Base-by-base conservation (phyloP, 345 rosid genomes). In the Salix koriyanagi region DNA sequence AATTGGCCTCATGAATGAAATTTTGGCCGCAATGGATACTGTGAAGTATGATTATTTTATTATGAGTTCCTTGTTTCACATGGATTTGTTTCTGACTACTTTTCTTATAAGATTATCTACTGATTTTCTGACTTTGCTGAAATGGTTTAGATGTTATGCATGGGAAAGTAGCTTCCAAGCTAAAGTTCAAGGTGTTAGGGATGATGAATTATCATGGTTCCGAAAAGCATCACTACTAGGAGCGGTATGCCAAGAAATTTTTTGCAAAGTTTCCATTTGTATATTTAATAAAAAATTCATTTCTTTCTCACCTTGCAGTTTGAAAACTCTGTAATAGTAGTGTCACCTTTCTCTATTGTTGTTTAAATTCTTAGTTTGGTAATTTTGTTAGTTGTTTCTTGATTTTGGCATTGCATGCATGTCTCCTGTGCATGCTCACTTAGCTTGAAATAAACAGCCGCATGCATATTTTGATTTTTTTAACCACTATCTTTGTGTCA, bases 11-110 rank as follows among this genome's bases (percentile, higher is more conserved):
- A 96, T 92, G 98, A 96, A 96, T 82, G 99, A 96, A 86, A 83
- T 96, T 85, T 88, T 96, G 89, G 99, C 98, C 61, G 97, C 99
- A 75, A 93, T 96, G 99, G 99, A 96, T 76, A 90, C 97, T 72
- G 96, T 96, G 81, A 96, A 96, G 98, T 96, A 93, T 36, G 97
- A 70, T 10, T 72, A 76, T n/a, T 76, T 77, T 70, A 67, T 70
- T 39, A 32, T 10, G 15, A 64, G 21, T 72, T 60, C 72, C 42
- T 60, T 75, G 13, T 73, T 7, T 70, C 50, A 25, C 32, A 6
- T 70, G 62, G 23, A 15, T 65, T 56, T 14, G 23, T 44, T 60
- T 26, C 10, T 21, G 65, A 60, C n/a, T 58, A 58, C 16, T 72
- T 46, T 61, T 74, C 26, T 70, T 44, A 1, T 11, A 7, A 25